Evolutionary conservation across 768 basidiomycete species (phyloP).

Genomic region (Tylopilus sp.): DNA sequence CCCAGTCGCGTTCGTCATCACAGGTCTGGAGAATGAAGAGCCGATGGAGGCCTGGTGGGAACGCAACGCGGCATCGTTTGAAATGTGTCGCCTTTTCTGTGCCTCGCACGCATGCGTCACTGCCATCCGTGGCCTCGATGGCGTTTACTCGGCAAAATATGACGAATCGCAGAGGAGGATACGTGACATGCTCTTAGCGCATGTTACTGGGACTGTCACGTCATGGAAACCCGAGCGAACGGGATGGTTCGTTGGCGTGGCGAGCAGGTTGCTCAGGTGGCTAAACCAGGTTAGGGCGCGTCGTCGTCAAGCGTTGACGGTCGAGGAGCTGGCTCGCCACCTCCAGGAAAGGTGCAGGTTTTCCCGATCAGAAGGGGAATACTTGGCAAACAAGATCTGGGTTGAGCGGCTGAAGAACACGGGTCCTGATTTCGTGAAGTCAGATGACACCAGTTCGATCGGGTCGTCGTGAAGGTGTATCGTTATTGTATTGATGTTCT

Average conservation of each 20-base stretch:
- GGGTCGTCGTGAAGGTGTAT: slow-evolving; percentile 3
- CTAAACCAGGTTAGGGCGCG: slow-evolving; percentile 12
- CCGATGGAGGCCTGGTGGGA: slow-evolving; percentile 35
- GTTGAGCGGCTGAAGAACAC: slow-evolving; percentile 15
- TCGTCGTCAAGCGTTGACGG: slow-evolving; percentile 15
- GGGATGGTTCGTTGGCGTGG: slow-evolving; percentile 25
- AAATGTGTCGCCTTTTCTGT: slow-evolving; percentile 20
- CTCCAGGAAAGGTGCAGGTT: slow-evolving; percentile 25
- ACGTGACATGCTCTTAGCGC: slow-evolving; percentile 19
- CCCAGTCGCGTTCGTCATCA: slow-evolving; percentile 31
- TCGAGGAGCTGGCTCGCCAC: slow-evolving; percentile 18
- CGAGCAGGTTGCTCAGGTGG: slow-evolving; percentile 20
- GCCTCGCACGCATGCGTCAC: slow-evolving; percentile 39
- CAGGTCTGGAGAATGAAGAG: slow-evolving; percentile 31
- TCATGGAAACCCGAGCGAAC: slow-evolving; percentile 24
- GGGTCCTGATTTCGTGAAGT: slow-evolving; percentile 25
- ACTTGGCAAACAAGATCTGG: slow-evolving; percentile 25
- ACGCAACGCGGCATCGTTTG: slow-evolving; percentile 32
- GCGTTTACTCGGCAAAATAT: slow-evolving; percentile 28
- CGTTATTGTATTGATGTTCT: not conserved
- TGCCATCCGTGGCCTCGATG: slow-evolving; percentile 27
- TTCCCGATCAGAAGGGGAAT: slow-evolving; percentile 17
- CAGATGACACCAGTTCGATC: slow-evolving; percentile 10
- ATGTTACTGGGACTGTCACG: slow-evolving; percentile 9
- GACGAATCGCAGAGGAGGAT: slow-evolving; percentile 29